Evolutionary conservation across 208 protist species (phyloP).

Genomic region (Leishmania amazonensis): DNA sequence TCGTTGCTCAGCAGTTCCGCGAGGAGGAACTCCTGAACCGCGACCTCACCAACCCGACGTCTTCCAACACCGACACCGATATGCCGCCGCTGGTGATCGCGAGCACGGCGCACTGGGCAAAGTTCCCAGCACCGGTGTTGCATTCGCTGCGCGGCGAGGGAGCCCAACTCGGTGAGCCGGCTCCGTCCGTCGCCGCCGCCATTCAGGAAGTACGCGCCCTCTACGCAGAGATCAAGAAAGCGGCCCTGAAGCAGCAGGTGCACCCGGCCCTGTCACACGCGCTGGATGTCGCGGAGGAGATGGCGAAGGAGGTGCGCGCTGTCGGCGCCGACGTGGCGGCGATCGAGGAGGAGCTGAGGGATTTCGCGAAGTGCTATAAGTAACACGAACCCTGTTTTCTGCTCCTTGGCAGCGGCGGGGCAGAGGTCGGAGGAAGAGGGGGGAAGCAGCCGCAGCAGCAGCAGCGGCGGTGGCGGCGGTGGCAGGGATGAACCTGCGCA

Average conservation of each 20-base stretch:
- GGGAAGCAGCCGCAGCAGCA: background rate
- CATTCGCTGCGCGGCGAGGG: slow-evolving; percentile 66
- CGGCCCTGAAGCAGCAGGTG: slow-evolving; percentile 30
- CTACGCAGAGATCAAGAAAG: slow-evolving; percentile 15
- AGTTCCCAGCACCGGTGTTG: slow-evolving; percentile 82
- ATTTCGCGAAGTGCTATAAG: slow-evolving; percentile 24
- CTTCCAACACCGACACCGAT: slow-evolving; percentile 15
- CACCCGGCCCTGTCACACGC: slow-evolving; percentile 51
- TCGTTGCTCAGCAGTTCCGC: slow-evolving; percentile 65
- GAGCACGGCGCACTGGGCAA: slow-evolving; percentile 88
- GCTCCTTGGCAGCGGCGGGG: background rate
- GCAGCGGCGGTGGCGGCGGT: too few species aligned
- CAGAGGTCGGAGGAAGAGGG: background rate
- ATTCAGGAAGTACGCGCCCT: slow-evolving; percentile 24
- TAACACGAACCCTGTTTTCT: background rate
- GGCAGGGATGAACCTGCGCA: background rate
- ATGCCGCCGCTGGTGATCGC: slow-evolving; percentile 63
- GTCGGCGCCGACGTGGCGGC: slow-evolving; percentile 33
- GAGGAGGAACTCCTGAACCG: slow-evolving; percentile 34
- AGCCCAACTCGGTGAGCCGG: slow-evolving; percentile 16
- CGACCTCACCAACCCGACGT: slow-evolving; percentile 29
- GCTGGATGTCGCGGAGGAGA: slow-evolving; percentile 35
- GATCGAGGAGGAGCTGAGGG: slow-evolving; percentile 45
- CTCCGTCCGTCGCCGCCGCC: slow-evolving; percentile 19
- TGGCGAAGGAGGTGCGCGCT: slow-evolving; percentile 27